A percentile compares a stretch with the other conserved stretches of the same genome.
Evolutionary conservation across 768 basidiomycete genomes (phyloP).

Genomic region (Serendipita indica): DNA sequence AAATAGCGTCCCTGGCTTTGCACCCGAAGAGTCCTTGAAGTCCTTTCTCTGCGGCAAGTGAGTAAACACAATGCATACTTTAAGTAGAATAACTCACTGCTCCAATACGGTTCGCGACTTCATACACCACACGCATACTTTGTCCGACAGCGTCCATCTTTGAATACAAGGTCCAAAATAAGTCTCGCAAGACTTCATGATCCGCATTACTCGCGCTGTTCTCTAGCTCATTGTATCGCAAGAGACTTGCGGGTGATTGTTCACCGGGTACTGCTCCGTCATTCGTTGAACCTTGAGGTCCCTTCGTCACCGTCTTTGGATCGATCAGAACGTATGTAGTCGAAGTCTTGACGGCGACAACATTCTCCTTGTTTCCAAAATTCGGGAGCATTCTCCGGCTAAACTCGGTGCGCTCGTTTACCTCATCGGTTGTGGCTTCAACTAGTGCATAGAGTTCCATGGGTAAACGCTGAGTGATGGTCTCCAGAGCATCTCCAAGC

Average conservation of each 20-base stretch:
- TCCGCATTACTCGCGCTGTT: conserved; percentile 56
- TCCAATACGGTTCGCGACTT: conserved; percentile 80
- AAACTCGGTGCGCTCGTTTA: conserved; percentile 79
- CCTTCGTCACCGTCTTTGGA: background rate
- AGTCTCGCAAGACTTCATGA: conserved; percentile 73
- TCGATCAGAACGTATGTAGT: background rate
- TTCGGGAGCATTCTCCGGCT: conserved; percentile 30
- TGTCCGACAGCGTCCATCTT: conserved; percentile 90
- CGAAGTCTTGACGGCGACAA: background rate
- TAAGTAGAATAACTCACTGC: conserved; percentile 43
- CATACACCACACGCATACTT: conserved; percentile 76
- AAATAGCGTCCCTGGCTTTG: conserved; percentile 62
- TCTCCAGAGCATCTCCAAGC: conserved; percentile 70
- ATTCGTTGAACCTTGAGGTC: background rate
- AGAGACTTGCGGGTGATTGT: conserved; percentile 32
- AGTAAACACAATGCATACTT: background rate
- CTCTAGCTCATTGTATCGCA: conserved; percentile 62
- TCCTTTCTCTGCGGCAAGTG: conserved; percentile 54
- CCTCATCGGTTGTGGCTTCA: conserved; percentile 78
- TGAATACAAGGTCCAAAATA: conserved; percentile 96
- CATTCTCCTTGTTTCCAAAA: background rate
- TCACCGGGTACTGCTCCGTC: conserved; percentile 14
- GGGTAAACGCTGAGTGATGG: conserved; percentile 65
- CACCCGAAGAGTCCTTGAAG: conserved; percentile 73
- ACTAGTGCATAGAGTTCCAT: conserved; percentile 73